Percentiles rank a stretch among this genome's conserved stretches.
phyloP scores from a whole-genome alignment of 1,284 basidiomycete genomes.

The Naganishia sp. region DNA sequence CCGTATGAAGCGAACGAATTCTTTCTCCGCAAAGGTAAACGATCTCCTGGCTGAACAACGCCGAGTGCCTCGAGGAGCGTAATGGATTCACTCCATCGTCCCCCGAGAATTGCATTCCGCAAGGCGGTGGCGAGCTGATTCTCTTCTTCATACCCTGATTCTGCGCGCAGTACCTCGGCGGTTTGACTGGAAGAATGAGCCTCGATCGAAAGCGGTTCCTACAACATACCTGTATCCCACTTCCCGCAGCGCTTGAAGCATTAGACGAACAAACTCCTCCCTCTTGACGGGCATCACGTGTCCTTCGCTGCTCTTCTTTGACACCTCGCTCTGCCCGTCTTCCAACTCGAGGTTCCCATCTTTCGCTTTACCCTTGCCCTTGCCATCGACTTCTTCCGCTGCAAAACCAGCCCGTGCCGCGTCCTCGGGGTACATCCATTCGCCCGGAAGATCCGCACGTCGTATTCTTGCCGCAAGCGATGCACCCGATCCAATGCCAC shows the following conservation, averaged over 20 bases:
- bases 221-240: conserved; percentile 83
- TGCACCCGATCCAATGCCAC: conserved; percentile 4
- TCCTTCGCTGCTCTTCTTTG: neutral
- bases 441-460: conserved; percentile 5
- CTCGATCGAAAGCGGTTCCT: neutral
- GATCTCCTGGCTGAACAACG: conserved; percentile 64
- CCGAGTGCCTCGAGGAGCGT: conserved; percentile 68
- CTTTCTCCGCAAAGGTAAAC: conserved; percentile 58
- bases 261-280: conserved; percentile 86
- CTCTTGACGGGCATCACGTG: conserved; percentile 58
- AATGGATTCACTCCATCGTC: conserved; percentile 81
- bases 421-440: conserved; percentile 26
- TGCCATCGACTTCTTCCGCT: neutral
- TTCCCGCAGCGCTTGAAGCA: conserved; percentile 86
- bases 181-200: conserved; percentile 65
- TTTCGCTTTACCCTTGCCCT: conserved; percentile 16
- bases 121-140: conserved; percentile 76
- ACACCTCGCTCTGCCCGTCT: neutral
- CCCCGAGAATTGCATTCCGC: conserved; percentile 75
- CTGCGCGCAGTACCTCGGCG: conserved; percentile 80
- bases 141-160: conserved; percentile 89
- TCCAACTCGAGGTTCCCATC: neutral
- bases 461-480: conserved; percentile 12
- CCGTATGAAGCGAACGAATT: conserved; percentile 41
- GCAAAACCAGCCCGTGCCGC: conserved; percentile 11